Evolutionary conservation across 805 yeast species (phyloP), one percentile per base, ranked within the genome.

Genomic region (Saccharomycopsis malanga): DNA sequence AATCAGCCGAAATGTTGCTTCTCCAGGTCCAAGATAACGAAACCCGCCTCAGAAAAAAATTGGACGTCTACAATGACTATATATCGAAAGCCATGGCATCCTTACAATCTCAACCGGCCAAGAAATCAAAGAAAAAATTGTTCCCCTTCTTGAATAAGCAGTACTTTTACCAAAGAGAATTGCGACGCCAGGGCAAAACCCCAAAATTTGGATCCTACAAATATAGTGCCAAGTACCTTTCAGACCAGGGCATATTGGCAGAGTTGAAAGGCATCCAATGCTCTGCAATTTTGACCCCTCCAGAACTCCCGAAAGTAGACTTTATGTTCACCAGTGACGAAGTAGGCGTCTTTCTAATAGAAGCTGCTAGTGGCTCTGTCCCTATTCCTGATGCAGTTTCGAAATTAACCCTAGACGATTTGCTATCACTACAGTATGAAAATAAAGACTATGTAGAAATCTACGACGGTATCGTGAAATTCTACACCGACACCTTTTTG

Each of bases 201-300:
- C 87, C 91, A 1, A 76, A 74, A 58, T 85, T 81, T 62, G 95
- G 95, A 2, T 79, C 87, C 1, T 83, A 77, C 67, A 80, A 81
- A 60, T 85, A 86, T 66, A 74, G 87, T 0, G 82, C 87, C 2
- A 81, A 83, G 54, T 82, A 80, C 57, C 70, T 91, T 25, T 69
- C 76, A 58, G 96, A 88, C 50, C 82, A 77, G 54, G 83, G 84
- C 0, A 74, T 87, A 1, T 60, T 89, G 17, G 60, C 72, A 4
- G 81, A 77, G 45, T 67, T 83, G 34, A 72, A 72, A 17, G 87
- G 87, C 0, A 66, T 73, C 23, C 66, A 71, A 43, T 77, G 76
- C 49, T 70, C 77, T 40, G 42, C 22, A 7, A 7, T 27, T 12
- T 4, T 21, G 21, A 18, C 30, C 4, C 42, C 42, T 1, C 38